Evolutionary conservation across 192 early-diverging fungal species (phyloP), one percentile per base, ranked within the genome.

Genomic region (Coemansia sp.): DNA sequence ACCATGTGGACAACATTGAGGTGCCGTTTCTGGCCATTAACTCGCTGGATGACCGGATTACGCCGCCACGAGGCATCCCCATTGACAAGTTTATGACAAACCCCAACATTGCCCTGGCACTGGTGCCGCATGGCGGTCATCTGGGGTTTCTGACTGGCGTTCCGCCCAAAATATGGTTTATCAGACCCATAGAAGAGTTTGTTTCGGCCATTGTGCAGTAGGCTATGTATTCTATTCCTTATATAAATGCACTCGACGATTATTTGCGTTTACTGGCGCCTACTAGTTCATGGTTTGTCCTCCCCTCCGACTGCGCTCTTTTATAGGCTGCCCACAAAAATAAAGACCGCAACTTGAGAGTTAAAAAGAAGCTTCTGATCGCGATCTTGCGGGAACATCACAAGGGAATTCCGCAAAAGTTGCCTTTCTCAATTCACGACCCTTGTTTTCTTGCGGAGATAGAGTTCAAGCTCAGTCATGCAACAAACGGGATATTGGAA

Each of bases 21-120:
- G 72, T 92, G 9, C 96, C 96, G 16, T 87, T 89, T 45, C 72
- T 98, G 25, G 89, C 93, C 49, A 77, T 96, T 47, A 89, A 88
- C 38, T 88, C 93, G 37, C 45, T 88, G 43, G 93, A 96, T 67
- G 96, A 98, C 71, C 89, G 92, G 17, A 89, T 98, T 64, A 85
- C 89, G 10, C 75, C 77, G 11, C 53, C 60, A 1, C 79, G 87
- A 54, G 85, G 85, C 4, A 85, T 94, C 8, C 96, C 96, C 0
- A 66, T 69, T 17, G 81, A 86, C 58, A 91, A 93, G 62, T 84
- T 88, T 41, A 67, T 59, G 45, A 70, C 62, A 9, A 98, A 98
- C 69, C 92, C 94, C 12, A 75, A 87, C 64, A 82, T 89, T 23
- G 61, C 94, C 1, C 68, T 96, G 49, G 94, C 90, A 1, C 85